Base-by-base conservation (phyloP, 2,329 filamentous ascomycete species). In the Colletotrichum orchidophilum region DNA sequence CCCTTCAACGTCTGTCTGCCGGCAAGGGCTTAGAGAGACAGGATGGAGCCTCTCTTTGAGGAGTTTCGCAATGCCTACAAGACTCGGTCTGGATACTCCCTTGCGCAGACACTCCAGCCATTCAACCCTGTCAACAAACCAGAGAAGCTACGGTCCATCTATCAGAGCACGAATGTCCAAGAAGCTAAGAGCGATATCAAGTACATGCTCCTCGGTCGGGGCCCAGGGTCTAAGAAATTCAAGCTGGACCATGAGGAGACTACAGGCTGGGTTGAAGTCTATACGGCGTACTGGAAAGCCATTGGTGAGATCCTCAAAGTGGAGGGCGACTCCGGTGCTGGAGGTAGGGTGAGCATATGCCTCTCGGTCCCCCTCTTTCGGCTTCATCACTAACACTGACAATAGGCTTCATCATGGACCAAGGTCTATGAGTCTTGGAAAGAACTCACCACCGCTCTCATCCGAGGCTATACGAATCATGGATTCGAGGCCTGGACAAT, bases 401-500 rank as follows among this genome's bases (percentile, higher is more conserved):
- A 60, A 3, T 39, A 75, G 73, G 52, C 63, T 27, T 83, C 89
- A n/a, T 90, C 93, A 69, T 97, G 94, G 91, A 87, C 88, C n/a
- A 92, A 89, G 66, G 93, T 95, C 0, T 99, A 97, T 78, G 92
- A 95, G 73, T 85, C 91, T 12, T 98, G 96, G 95, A 97, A 94
- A 78, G 94, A 97, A 50, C 79, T 98, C 73, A 90, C 93, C 55
- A 93, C 92, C 73, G 85, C 87, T 58, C 85, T 98, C 49, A 91
- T 95, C 69, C 90, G 94, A 75, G 95, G 94, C 35, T 98, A 98
- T 79, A 92, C 91, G 42, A 92, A 88, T 74, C 86, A 87, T 66
- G 88, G 89, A 3, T 94, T 98, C 76, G 91, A 94, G 74, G 92
- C 94, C 35, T 99, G 96, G 96, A 96, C 95, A 0, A 91, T 99